These are phyloP conservation scores for Linnemannia elongata DNA, from an alignment of 192 early-diverging fungal genomes.

Conservation along the genomic window DNA sequence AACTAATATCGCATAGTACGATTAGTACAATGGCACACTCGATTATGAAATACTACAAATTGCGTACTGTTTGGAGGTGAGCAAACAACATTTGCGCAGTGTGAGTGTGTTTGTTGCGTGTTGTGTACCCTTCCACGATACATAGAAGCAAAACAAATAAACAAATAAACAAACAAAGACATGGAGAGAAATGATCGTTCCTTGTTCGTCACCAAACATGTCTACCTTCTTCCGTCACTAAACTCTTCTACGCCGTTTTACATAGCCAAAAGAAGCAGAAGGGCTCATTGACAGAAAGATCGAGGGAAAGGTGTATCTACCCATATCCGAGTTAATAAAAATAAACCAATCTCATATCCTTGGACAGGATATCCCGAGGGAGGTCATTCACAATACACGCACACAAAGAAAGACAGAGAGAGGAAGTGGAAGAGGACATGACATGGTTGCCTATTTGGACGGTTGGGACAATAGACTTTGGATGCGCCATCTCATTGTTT, in stretches of 20 bases:
- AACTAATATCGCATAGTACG: too few relatives aligned
- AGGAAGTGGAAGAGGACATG: neutral
- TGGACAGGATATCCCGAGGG: too few relatives aligned
- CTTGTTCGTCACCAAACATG: too few relatives aligned
- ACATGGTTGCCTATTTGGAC: slow-evolving; percentile 1
- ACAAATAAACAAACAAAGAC: neutral
- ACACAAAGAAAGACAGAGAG: neutral
- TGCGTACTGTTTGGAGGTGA: neutral
- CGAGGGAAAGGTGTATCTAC: too few relatives aligned
- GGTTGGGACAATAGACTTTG: neutral
- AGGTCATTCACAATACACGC: neutral
- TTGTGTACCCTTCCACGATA: neutral
- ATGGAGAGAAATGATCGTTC: too few relatives aligned
- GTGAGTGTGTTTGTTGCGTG: too few relatives aligned
- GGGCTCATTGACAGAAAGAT: too few relatives aligned
- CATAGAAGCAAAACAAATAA: neutral
- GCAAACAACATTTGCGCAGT: slow-evolving; percentile 11
- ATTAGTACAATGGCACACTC: neutral
- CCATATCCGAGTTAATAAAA: too few relatives aligned
- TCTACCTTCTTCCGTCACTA: too few relatives aligned
- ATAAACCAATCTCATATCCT: too few relatives aligned
- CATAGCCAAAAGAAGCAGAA: too few relatives aligned
- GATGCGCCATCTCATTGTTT: neutral
- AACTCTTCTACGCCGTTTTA: too few relatives aligned
- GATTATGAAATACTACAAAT: neutral